Base-by-base conservation (phyloP, 2,329 filamentous ascomycete species). In the Tolypocladium album region DNA sequence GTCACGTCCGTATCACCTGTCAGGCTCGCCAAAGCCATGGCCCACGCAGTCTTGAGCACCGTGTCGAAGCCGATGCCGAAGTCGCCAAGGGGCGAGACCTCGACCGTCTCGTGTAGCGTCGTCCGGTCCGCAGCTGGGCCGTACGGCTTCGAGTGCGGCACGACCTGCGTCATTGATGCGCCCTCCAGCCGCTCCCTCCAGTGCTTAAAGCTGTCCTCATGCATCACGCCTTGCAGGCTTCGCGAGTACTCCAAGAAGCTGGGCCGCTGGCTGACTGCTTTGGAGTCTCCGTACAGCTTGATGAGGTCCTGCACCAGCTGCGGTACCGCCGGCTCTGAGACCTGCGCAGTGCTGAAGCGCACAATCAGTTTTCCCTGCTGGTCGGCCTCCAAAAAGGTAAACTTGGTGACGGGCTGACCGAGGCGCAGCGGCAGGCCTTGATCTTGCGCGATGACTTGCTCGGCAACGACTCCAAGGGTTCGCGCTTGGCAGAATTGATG, bases 21-120 rank as follows among this genome's bases (percentile, higher is more conserved):
- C 12, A 84, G 69, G 31, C 75, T 79, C 0, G 80, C 78, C 8
- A 86, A 74, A 0, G 81, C 76, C 61, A 82, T 76, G 0, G 81
- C 78, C 82, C 83, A 86, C 0, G 82, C 82, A 0, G 81, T 78
- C 67, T 83, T 84, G 40, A 85, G 72, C 3, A 85, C 75, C 0
- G 79, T 78, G 61, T 82, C 79, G 43, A 81, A 79, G 0, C 75
- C 73, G 61, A 82, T 74, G 11, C 75, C 77, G 4, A 80, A 70
- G 42, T 75, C 75, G 9, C 73, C 65, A 4, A 79, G 67, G 12
- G 76, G 73, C 8, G 73, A 74, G 1, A 79, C 67, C 0, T 75
- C 64, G 22, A 79, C 72, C 24, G 72, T 73, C 59, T 76, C 72
- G 4, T 67, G 68, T 11, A 81, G 60, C 0, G 74, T 77, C 61